These are phyloP conservation scores for Rhinocladiella mackenziei DNA, from an alignment of 2,329 filamentous ascomycete species.

Conservation along the genomic window DNA sequence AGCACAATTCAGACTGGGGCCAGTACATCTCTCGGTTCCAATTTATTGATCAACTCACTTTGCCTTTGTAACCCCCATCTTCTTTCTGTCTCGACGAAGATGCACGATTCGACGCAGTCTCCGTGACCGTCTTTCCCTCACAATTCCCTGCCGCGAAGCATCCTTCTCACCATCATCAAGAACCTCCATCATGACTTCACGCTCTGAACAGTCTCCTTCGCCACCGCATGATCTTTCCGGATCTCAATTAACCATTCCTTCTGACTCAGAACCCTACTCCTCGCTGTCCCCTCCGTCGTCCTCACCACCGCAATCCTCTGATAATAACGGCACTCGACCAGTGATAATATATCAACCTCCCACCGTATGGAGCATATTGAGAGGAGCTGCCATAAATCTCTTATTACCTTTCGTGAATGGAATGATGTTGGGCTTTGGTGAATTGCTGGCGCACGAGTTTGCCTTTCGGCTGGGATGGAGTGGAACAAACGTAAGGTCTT, in stretches of 20 bases:
- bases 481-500: conserved; percentile 79
- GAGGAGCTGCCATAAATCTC: conserved; percentile 93
- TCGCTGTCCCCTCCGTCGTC: conserved; percentile 35
- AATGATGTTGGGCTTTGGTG: conserved; percentile 96
- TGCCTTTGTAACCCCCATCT: background rate
- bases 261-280: conserved; percentile 49
- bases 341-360: conserved; percentile 86
- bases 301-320: conserved; percentile 39
- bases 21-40: background rate
- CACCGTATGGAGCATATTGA: conserved; percentile 76
- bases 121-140: conserved; percentile 9
- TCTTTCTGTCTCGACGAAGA: conserved; percentile 4
- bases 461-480: conserved; percentile 92
- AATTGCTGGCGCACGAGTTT: conserved; percentile 92
- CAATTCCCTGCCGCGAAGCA: background rate
- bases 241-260: conserved; percentile 39
- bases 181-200: conserved; percentile 20
- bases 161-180: conserved; percentile 2
- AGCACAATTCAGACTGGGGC: background rate
- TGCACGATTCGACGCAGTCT: conserved; percentile 6
- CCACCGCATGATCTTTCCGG: conserved; percentile 29
- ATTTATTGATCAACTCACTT: background rate
- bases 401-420: conserved; percentile 93
- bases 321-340: conserved; percentile 45
- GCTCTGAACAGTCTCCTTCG: conserved; percentile 25